phyloP scores from a whole-genome alignment of 2,329 filamentous ascomycete species.

The Alternaria triticina region DNA sequence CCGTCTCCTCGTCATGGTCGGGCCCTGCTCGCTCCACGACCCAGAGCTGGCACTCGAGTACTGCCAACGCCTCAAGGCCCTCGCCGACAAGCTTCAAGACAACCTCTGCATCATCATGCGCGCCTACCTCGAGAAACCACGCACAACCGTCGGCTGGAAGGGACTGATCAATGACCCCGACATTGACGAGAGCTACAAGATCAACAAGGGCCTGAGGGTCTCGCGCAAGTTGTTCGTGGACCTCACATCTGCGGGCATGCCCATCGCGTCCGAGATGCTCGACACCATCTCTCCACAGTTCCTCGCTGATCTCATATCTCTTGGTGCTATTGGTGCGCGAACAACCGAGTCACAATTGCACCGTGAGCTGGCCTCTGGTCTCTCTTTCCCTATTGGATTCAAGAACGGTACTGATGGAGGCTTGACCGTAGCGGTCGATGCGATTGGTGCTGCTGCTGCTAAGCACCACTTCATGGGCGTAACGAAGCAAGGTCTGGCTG shows the following conservation, averaged over 20 bases:
- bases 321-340: conserved; percentile 92
- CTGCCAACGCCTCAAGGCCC: conserved; percentile 74
- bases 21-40: conserved; percentile 97
- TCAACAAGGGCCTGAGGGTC: conserved; percentile 95
- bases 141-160: conserved; percentile 99
- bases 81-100: conserved; percentile 78
- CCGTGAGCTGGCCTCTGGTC: conserved; percentile 90
- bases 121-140: conserved; percentile 97
- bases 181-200: conserved; percentile 95
- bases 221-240: conserved; percentile 94
- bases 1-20: conserved; percentile 91
- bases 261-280: conserved; percentile 97
- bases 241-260: conserved; percentile 84
- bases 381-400: conserved; percentile 98
- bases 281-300: conserved; percentile 99
- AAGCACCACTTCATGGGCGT: conserved; percentile 98
- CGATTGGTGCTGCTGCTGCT: conserved; percentile 81
- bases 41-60: conserved; percentile 88
- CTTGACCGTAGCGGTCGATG: conserved; percentile 89
- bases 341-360: conserved; percentile 98
- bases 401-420: conserved; percentile 99
- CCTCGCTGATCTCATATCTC: conserved; percentile 91
- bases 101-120: conserved; percentile 96
- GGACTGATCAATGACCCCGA: conserved; percentile 99
- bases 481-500: conserved; percentile 94